Base-by-base conservation (phyloP, 2,329 filamentous ascomycete genomes). In the Aspergillus pseudoglaucus region DNA sequence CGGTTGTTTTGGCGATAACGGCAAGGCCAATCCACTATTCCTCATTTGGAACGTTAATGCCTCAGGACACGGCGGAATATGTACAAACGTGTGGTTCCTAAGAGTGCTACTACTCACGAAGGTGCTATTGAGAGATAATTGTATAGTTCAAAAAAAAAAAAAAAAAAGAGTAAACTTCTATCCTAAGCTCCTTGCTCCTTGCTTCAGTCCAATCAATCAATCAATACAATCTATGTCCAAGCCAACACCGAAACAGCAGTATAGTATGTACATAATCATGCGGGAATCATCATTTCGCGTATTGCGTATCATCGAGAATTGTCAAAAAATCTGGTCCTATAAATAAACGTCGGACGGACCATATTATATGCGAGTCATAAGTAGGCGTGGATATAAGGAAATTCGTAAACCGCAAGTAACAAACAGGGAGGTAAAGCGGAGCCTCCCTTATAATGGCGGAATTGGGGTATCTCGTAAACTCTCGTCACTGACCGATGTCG, bases 401-500 rank as follows among this genome's bases (percentile, higher is more conserved):
- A 37, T 37, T 37, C 33, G 33, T 37, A 15, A 37, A 37, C n/a
- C 25, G 25, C 25, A 12, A 7, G n/a, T 9, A 37, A 8, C n/a
- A 10, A 10, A 15, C 15, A 35, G 15, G 15, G 14, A 14, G 33
- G 17, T 8, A 17, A 37, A 37, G 9, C 8, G 37, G 17, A 12
- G 10, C 10, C 25, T 30, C 25, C 25, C 25, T 30, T 27, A 42
- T 25, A 42, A 27, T n/a, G 40, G 22, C 23, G 40, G 40, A 30
- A 42, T 42, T 8, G 40, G 40, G 22, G 40, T 42, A 17, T 42
- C 40, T 39, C 37, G 37, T 39, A 39, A 17, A 39, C 17, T 20
- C 22, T 42, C 40, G 15, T 61, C 57, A 10, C 64, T 65, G 45
- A 63, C 48, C 12, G 65, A 67, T 4, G 67, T 68, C 17, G 66